phyloP scores from a whole-genome alignment of 306 rosid species.

The Echinosophora koreensis region DNA sequence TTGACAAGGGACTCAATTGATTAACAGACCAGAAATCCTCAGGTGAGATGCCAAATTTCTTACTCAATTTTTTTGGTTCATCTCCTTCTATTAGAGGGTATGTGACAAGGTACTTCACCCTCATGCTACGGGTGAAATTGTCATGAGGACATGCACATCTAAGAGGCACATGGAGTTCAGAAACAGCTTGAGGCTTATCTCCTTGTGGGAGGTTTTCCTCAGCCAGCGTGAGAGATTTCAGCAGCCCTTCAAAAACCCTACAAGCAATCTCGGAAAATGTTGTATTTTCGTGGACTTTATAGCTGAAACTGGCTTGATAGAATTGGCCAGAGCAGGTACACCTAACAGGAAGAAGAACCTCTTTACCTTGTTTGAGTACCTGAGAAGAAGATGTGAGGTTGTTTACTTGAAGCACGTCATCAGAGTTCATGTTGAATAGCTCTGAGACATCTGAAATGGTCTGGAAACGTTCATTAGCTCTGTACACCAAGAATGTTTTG shows the following conservation, averaged over 20 bases:
- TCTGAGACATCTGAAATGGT: constrained; percentile 54
- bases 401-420: constrained; percentile 50
- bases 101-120: constrained; percentile 64
- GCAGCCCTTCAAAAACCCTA: constrained; percentile 66
- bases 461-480: constrained; percentile 56
- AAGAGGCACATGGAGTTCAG: constrained; percentile 58
- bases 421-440: constrained; percentile 45
- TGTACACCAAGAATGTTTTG: constrained; percentile 64
- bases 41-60: constrained; percentile 53
- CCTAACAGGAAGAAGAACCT: constrained; percentile 63
- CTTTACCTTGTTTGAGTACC: constrained; percentile 58
- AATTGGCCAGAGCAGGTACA: constrained; percentile 62
- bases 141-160: constrained; percentile 67
- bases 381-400: constrained; percentile 50
- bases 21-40: constrained; percentile 56
- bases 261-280: constrained; percentile 61
- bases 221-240: constrained; percentile 51
- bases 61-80: constrained; percentile 2
- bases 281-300: constrained; percentile 38
- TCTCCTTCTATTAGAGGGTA: constrained; percentile 65
- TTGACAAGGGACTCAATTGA: constrained; percentile 22
- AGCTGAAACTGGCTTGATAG: constrained; percentile 55
- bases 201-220: constrained; percentile 49
- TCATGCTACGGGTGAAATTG: constrained; percentile 33
- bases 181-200: constrained; percentile 41